Conservation (phyloP, 208 protist species). For the Crithidia thermophila region DNA sequence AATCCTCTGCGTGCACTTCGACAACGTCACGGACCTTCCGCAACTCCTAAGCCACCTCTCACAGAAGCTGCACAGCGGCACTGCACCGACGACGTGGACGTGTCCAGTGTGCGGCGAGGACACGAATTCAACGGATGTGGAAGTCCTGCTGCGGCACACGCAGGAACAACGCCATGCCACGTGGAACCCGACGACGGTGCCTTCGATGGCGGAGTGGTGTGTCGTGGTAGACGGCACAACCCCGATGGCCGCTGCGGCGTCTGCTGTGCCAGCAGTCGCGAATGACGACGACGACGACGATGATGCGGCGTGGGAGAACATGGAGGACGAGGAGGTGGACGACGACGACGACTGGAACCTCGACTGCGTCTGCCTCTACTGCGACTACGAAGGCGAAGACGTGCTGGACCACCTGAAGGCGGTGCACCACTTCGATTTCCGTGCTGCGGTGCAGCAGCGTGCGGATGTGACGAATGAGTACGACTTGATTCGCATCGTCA, state of each 20-base stretch:
- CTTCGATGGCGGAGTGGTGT: slow-evolving; percentile 45
- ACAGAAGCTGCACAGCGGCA: slow-evolving; percentile 3
- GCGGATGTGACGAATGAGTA: slow-evolving; percentile 65
- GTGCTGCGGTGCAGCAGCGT: slow-evolving; percentile 34
- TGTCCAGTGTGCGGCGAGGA: slow-evolving; percentile 64
- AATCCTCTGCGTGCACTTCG: slow-evolving; percentile 52
- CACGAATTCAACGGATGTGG: slow-evolving; percentile 4
- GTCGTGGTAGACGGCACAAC: slow-evolving; percentile 6
- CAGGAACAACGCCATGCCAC: slow-evolving; percentile 24
- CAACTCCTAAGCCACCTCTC: slow-evolving; percentile 46
- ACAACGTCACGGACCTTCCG: slow-evolving; percentile 56
- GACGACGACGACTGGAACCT: slow-evolving; percentile 64
- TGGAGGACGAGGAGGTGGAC: slow-evolving; percentile 48
- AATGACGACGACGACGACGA: slow-evolving; percentile 28
- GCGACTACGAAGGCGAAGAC: slow-evolving; percentile 41
- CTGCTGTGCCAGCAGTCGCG: not conserved
- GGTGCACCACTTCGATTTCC: slow-evolving; percentile 63
- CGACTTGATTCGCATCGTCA: slow-evolving; percentile 82
- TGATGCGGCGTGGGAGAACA: slow-evolving; percentile 26
- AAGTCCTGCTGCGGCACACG: slow-evolving; percentile 27
- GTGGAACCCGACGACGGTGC: slow-evolving; percentile 62
- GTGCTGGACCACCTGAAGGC: slow-evolving; percentile 60
- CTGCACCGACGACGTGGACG: slow-evolving; percentile 10
- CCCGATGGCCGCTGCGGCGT: not conserved
- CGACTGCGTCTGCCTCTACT: slow-evolving; percentile 65